Evolutionary conservation across 2,329 filamentous ascomycete genomes (phyloP), one percentile per base, ranked within the genome.

Genomic region (Aspergillus arachidicola): DNA sequence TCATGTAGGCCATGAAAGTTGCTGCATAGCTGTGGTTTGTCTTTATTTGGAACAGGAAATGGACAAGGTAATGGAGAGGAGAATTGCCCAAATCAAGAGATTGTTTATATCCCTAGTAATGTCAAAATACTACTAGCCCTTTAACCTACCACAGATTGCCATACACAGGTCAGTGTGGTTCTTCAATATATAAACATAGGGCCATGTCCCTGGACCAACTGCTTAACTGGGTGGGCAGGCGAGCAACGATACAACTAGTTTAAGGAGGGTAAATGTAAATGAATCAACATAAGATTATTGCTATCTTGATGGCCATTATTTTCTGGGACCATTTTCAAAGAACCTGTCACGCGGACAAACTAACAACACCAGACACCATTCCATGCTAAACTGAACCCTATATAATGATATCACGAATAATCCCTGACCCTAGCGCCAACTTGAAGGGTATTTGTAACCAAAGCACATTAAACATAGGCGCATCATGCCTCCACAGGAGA

Each of bases 401-500:
- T 34, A 34, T 6, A 38, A 21, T 23, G 41, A 58, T 21, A 32
- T 21, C 26, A 58, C 26, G 12, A 43, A 46, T 43, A 21, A 34
- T 21, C 57, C 32, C 19, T 38, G 51, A 28, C 51, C 51, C 51
- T 36, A 38, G 51, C 51, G 51, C 51, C 51, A 55, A 58, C 57
- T 26, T 23, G 21, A 58, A 46, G 57, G 57, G 57, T 58, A 58
- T 58, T 36, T n/a, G 21, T 50, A 58, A 51, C 41, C 57, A 21
- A 58, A 58, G 45, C n/a, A 34, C 21, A 46, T 30, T 4, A 45
- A 58, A 58, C 38, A 46, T 14, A 38, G 28, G 45, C 30, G 23
- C 36, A 38, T 38, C n/a, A 30, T n/a, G 21, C 23, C 55, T 46
- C 55, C 55, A 30, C 55, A 46, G 55, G 36, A 57, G 55, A 36